Evolutionary conservation across 1,284 basidiomycete genomes (phyloP).

Genomic region (Ceratobasidium sp.): DNA sequence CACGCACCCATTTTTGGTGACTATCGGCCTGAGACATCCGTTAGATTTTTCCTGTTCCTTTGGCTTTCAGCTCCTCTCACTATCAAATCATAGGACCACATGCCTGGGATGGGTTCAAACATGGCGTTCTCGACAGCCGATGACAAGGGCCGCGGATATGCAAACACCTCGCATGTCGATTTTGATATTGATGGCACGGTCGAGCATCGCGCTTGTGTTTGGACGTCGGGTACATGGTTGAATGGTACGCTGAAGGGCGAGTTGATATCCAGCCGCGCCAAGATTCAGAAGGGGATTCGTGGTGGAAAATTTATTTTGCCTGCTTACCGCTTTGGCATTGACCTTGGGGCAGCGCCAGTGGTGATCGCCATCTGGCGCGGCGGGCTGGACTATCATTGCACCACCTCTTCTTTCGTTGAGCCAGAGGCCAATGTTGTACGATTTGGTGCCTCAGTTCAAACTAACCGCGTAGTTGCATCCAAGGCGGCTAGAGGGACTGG

Average conservation of each 20-base stretch:
- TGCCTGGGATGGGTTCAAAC: neutral
- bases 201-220: neutral
- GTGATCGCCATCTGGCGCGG: neutral
- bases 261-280: neutral
- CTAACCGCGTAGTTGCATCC: conserved; percentile 1
- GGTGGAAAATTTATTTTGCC: conserved; percentile 11
- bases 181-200: neutral
- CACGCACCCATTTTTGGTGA: neutral
- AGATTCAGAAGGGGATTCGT: neutral
- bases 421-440: neutral
- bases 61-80: too few relatives aligned
- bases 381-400: neutral
- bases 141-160: neutral
- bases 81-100: neutral
- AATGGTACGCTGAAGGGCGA: neutral
- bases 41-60: too few relatives aligned
- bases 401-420: neutral
- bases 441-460: neutral
- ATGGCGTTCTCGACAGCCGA: conserved; percentile 4
- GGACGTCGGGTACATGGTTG: neutral
- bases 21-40: too few relatives aligned
- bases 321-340: conserved; percentile 13
- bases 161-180: conserved; percentile 7
- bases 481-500: neutral
- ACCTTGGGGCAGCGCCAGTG: conserved; percentile 9